Evolutionary conservation across 2,329 filamentous ascomycete species (phyloP).

Genomic region (Bipolaris bicolor): DNA sequence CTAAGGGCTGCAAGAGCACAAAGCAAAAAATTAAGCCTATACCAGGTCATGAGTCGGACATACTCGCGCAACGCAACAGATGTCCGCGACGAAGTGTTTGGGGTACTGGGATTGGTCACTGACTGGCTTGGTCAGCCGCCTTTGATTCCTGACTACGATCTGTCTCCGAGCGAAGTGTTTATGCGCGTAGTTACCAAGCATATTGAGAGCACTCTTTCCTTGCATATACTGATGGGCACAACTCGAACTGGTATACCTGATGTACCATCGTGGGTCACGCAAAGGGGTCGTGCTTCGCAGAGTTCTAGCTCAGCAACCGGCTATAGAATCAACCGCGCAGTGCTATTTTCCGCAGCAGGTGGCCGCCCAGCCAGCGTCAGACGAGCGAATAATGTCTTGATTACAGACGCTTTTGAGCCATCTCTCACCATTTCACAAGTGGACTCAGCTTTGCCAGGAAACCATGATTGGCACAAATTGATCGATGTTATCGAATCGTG

Average conservation of each 20-base stretch:
- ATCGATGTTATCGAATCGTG: background rate
- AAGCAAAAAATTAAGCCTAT: background rate
- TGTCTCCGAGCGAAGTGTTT: conserved; percentile 4
- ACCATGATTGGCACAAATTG: background rate
- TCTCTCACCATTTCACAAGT: background rate
- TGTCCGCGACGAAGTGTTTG: conserved; percentile 20
- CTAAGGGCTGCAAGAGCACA: background rate
- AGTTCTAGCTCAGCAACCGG: background rate
- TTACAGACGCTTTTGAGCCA: background rate
- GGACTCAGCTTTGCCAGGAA: background rate
- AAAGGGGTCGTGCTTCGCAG: background rate
- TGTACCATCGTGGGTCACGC: conserved; percentile 4
- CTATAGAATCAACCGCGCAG: background rate
- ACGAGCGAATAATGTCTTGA: background rate
- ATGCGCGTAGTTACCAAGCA: background rate
- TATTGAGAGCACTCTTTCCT: background rate
- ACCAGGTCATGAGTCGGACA: background rate
- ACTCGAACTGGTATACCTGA: background rate
- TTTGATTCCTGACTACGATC: conserved; percentile 7
- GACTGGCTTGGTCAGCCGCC: conserved; percentile 14
- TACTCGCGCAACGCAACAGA: conserved; percentile 12
- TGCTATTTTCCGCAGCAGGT: background rate
- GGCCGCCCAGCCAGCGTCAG: background rate
- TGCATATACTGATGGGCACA: conserved; percentile 1
- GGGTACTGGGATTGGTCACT: conserved; percentile 17